A percentile compares a stretch with the other conserved stretches of the same genome.
phyloP scores from a whole-genome alignment of 2,329 filamentous ascomycete species.

The Fusarium kyushuense region DNA sequence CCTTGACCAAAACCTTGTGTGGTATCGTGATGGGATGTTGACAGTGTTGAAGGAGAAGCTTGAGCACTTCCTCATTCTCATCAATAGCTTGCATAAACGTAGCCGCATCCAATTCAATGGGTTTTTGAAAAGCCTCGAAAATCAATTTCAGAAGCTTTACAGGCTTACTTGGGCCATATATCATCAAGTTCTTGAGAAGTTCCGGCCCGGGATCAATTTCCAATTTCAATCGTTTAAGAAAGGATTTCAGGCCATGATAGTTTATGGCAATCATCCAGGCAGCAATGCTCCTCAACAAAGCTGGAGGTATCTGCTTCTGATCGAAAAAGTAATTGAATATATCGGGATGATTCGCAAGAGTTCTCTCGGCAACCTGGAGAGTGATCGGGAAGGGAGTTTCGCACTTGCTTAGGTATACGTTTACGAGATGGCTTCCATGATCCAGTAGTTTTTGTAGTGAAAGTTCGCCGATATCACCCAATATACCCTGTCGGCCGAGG shows the following conservation, averaged over 20 bases:
- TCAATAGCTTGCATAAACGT: neutral
- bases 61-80: rapidly evolving
- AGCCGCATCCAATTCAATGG: neutral
- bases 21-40: neutral
- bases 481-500: neutral
- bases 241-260: neutral
- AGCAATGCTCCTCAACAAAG: neutral
- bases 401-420: neutral
- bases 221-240: neutral
- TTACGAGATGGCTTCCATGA: neutral
- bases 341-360: rapidly evolving
- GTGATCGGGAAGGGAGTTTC: neutral
- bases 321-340: neutral
- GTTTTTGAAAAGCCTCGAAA: neutral
- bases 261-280: neutral
- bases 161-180: too few relatives aligned
- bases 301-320: neutral
- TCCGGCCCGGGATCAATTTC: too few relatives aligned
- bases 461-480: rapidly evolving
- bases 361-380: neutral
- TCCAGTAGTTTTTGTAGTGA: neutral
- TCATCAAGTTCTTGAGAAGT: neutral
- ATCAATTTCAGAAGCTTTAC: neutral
- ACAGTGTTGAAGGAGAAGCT: neutral
- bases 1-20: neutral